Evolutionary conservation across 169 alveolate genomes (phyloP).

Genomic region (Blepharisma undulans): DNA sequence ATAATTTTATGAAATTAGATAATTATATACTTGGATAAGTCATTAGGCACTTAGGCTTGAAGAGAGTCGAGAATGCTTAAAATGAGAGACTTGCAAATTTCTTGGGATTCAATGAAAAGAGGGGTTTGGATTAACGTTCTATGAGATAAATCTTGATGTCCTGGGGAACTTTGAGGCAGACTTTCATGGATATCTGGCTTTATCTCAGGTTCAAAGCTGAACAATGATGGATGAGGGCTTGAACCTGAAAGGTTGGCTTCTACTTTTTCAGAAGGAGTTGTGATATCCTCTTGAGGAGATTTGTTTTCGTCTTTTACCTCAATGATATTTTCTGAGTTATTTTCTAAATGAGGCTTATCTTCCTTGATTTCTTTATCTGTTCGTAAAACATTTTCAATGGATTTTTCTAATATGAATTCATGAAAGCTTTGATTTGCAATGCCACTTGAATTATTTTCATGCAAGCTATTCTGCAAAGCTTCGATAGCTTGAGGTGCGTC

Average conservation of each 20-base stretch:
- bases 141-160: neutral
- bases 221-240: neutral
- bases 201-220: neutral
- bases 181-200: neutral
- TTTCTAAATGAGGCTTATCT: neutral
- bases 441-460: neutral
- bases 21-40: neutral
- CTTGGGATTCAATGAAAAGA: neutral
- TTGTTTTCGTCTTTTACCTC: neutral
- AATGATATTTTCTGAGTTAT: neutral
- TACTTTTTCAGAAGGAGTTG: neutral
- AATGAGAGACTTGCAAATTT: neutral
- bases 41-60: neutral
- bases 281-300: neutral
- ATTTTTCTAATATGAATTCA: neutral
- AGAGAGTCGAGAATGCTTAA: neutral
- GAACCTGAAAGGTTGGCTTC: neutral
- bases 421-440: neutral
- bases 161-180: neutral
- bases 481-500: neutral
- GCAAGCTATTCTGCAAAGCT: neutral
- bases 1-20: slow-evolving; percentile 38
- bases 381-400: neutral
- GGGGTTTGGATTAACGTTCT: neutral
- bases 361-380: neutral